Evolutionary conservation across 129 eudicot species (phyloP).

Genomic region (Helianthus annuus): HanXRQr2.0-SUNRISE NC_035435.2:64690240-64690739

Average conservation of each 20-base stretch:
- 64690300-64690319: no score
- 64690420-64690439: constrained; percentile 57
- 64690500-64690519: constrained; percentile 79
- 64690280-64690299: constrained; percentile 31
- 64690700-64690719: constrained; percentile 53
- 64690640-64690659: constrained; percentile 65
- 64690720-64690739: constrained; percentile 57
- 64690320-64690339: constrained; percentile 57
- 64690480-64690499: constrained; percentile 84
- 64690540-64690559: constrained; percentile 40
- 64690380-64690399: constrained; percentile 68
- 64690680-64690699: constrained; percentile 49
- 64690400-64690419: constrained; percentile 66
- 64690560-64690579: constrained; percentile 52
- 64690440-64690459: constrained; percentile 69
- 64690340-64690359: constrained; percentile 70
- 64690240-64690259: constrained; percentile 22
- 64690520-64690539: constrained; percentile 66
- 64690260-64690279: constrained; percentile 27
- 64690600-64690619: constrained; percentile 49
- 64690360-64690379: constrained; percentile 44
- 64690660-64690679: constrained; percentile 48
- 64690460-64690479: constrained; percentile 57
- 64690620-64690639: constrained; percentile 70
- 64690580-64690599: constrained; percentile 52